Conservation (phyloP, 495 filamentous ascomycete species). For the Penicillium verhagenii region DNA sequence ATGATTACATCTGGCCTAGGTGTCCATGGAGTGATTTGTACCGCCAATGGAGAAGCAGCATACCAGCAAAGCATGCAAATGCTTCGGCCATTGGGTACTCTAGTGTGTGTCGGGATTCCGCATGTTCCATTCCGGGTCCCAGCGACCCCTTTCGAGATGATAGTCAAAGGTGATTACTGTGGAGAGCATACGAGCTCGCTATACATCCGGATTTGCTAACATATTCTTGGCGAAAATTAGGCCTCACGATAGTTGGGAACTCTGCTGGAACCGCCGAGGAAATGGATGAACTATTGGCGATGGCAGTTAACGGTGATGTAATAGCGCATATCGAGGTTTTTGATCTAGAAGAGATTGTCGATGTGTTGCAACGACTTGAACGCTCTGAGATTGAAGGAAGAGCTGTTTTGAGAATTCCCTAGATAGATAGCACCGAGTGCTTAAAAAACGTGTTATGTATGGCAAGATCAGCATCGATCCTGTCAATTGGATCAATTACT, state of each 20-base stretch:
- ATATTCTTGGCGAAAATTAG: constrained; percentile 12
- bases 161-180: constrained; percentile 32
- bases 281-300: constrained; percentile 40
- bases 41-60: constrained; percentile 37
- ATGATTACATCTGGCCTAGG: constrained; percentile 35
- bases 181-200: neutral
- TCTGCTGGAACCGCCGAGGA: constrained; percentile 40
- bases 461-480: no score
- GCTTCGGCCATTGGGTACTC: constrained; percentile 38
- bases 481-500: no score
- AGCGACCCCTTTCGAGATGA: constrained; percentile 45
- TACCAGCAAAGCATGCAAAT: constrained; percentile 42
- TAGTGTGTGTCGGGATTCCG: constrained; percentile 47
- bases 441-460: no score
- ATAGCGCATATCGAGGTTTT: constrained; percentile 40
- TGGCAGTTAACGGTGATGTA: constrained; percentile 41
- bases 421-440: no score
- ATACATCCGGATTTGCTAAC: neutral
- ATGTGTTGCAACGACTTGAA: constrained; percentile 39
- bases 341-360: constrained; percentile 39
- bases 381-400: constrained; percentile 44
- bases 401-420: constrained; percentile 40
- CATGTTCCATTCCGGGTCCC: constrained; percentile 36
- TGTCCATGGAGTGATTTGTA: constrained; percentile 46
- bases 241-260: constrained; percentile 42